Conservation (phyloP, 352 stramenopile genomes). For the Phytophthora boehmeriae region DNA sequence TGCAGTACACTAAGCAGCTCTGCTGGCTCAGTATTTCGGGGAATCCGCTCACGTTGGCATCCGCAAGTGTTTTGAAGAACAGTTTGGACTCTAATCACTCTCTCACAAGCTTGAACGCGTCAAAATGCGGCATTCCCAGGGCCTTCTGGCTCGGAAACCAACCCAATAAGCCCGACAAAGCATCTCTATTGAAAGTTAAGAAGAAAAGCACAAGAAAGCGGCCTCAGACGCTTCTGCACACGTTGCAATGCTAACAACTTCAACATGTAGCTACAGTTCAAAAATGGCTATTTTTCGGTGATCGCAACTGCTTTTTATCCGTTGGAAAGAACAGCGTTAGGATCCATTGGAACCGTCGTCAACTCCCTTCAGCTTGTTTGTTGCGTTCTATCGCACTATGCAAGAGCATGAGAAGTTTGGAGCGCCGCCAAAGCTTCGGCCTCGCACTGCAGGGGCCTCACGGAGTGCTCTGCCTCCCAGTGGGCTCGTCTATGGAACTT, state of each 20-base stretch:
- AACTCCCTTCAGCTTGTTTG: neutral
- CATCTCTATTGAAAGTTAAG: neutral
- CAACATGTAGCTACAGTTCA: slow-evolving; percentile 2
- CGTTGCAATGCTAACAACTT: slow-evolving; percentile 27
- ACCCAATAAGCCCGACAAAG: neutral
- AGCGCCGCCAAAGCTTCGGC: slow-evolving; percentile 51
- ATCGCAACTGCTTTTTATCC: neutral
- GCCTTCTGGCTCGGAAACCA: slow-evolving; percentile 7
- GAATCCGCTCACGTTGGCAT: slow-evolving; percentile 37
- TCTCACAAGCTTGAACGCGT: slow-evolving; percentile 43
- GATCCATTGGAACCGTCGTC: slow-evolving; percentile 3
- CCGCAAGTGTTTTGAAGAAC: slow-evolving; percentile 19
- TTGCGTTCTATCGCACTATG: slow-evolving; percentile 16
- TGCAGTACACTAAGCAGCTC: slow-evolving; percentile 55
- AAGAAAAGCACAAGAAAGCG: neutral
- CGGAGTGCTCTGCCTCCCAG: slow-evolving; percentile 16
- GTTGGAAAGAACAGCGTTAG: neutral
- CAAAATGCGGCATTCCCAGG: slow-evolving; percentile 31
- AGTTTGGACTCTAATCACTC: slow-evolving; percentile 41
- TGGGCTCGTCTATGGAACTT: slow-evolving; percentile 3
- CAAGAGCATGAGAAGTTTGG: slow-evolving; percentile 58
- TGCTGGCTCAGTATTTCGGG: slow-evolving; percentile 49
- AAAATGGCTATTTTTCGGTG: neutral
- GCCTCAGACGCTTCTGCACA: slow-evolving; percentile 16
- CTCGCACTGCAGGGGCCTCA: slow-evolving; percentile 45